Conservation (phyloP, 148 eudicot genomes). For the Rhododendron molle region DNA sequence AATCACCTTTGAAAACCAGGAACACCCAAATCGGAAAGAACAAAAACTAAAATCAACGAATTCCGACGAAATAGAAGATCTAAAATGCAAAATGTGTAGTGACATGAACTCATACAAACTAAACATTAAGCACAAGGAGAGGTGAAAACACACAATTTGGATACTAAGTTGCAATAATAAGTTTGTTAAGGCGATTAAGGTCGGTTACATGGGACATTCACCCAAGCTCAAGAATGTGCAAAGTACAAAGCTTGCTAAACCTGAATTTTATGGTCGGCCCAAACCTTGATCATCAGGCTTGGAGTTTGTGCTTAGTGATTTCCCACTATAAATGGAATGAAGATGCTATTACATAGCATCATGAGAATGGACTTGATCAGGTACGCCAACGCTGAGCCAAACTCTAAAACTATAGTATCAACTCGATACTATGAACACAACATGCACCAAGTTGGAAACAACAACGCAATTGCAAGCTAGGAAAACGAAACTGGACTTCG, state of each 20-base stretch:
- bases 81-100: background rate
- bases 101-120: background rate
- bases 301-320: background rate
- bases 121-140: background rate
- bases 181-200: slow-evolving; percentile 1
- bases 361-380: background rate
- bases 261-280: background rate
- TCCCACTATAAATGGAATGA: background rate
- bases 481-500: background rate
- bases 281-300: background rate
- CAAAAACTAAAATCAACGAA: no score
- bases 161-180: background rate
- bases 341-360: background rate
- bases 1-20: background rate
- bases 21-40: background rate
- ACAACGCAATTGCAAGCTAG: background rate
- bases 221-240: background rate
- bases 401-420: background rate
- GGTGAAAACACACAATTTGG: background rate
- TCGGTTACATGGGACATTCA: background rate
- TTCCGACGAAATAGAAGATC: background rate
- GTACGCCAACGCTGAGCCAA: background rate
- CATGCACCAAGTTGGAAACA: background rate
- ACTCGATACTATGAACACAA: background rate
- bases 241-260: background rate